A percentile compares a stretch with the other conserved stretches of the same genome.
These are phyloP conservation scores for Beauveria rudraprayagi DNA, from an alignment of 2,329 filamentous ascomycete species.

Conservation along the genomic window DNA sequence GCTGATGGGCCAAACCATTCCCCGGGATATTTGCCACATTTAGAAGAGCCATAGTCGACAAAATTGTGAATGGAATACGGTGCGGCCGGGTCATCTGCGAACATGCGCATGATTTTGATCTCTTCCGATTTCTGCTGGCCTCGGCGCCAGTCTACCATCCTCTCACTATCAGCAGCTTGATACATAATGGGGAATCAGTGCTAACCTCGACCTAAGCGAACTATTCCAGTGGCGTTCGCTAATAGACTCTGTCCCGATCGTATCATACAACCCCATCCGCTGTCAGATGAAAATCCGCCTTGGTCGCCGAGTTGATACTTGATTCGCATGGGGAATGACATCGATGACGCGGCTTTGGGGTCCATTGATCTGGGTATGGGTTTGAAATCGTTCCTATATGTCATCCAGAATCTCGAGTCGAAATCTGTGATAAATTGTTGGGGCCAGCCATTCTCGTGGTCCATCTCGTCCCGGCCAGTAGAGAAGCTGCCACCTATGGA, in stretches of 20 bases:
- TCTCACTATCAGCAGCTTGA: neutral
- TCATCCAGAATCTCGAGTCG: slow-evolving; percentile 91
- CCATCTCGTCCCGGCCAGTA: slow-evolving; percentile 38
- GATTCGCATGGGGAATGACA: slow-evolving; percentile 79
- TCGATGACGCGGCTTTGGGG: slow-evolving; percentile 57
- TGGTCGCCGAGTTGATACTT: slow-evolving; percentile 73
- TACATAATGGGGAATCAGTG: neutral
- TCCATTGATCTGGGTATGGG: slow-evolving; percentile 73
- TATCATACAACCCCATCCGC: slow-evolving; percentile 99
- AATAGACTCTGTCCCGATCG: slow-evolving; percentile 88
- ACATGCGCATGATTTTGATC: slow-evolving; percentile 64
- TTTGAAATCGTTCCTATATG: slow-evolving; percentile 81
- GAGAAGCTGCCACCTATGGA: slow-evolving; percentile 45
- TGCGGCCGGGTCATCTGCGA: slow-evolving; percentile 78
- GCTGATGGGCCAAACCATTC: slow-evolving; percentile 99
- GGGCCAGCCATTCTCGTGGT: slow-evolving; percentile 63
- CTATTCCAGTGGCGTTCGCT: slow-evolving; percentile 70
- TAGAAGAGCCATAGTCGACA: slow-evolving; percentile 74
- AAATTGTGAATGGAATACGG: slow-evolving; percentile 95
- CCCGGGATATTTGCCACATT: slow-evolving; percentile 89
- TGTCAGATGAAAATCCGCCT: slow-evolving; percentile 81
- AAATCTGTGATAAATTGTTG: slow-evolving; percentile 82
- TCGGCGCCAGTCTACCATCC: slow-evolving; percentile 66
- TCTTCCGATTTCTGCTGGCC: slow-evolving; percentile 52
- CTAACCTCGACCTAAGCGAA: slow-evolving; percentile 71